These are phyloP conservation scores for Candida argentea DNA, from an alignment of 805 yeast genomes.

Conservation along the genomic window DNA sequence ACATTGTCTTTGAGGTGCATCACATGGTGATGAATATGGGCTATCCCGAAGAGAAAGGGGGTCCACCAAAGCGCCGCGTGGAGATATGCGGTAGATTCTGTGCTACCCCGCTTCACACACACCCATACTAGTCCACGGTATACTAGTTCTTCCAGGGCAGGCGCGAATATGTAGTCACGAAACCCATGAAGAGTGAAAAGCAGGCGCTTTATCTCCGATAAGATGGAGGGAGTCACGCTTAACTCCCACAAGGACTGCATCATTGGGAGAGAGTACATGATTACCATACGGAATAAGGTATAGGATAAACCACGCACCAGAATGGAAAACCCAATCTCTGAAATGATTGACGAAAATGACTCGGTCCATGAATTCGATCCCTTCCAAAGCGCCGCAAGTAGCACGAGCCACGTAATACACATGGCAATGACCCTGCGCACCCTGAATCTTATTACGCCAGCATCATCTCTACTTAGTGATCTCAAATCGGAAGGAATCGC, in stretches of 20 bases:
- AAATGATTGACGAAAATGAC: too few species aligned
- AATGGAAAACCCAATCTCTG: too few species aligned
- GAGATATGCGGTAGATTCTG: background rate
- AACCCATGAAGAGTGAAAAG: constrained; percentile 29
- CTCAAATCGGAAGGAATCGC: too few species aligned
- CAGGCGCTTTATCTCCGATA: constrained; percentile 1
- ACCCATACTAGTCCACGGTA: constrained; percentile 42
- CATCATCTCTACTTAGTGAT: too few species aligned
- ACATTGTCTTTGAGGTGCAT: constrained; percentile 11
- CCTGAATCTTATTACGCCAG: too few species aligned
- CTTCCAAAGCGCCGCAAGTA: too few species aligned
- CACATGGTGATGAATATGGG: constrained; percentile 68
- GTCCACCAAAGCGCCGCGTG: constrained; percentile 15
- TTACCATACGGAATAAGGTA: background rate
- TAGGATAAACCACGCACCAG: too few species aligned
- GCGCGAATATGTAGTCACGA: constrained; percentile 59
- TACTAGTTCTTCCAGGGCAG: constrained; percentile 68
- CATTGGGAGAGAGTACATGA: background rate
- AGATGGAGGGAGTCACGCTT: too few species aligned
- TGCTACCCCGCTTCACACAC: constrained; percentile 7
- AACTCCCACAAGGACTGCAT: background rate
- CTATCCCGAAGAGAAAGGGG: constrained; percentile 64
- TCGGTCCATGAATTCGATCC: too few species aligned
- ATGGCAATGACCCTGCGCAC: too few species aligned
- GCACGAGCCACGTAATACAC: too few species aligned